Evolutionary conservation across 139 green algal genomes (phyloP), one percentile per base, ranked within the genome.

Genomic region (Chlorella sp.): DNA sequence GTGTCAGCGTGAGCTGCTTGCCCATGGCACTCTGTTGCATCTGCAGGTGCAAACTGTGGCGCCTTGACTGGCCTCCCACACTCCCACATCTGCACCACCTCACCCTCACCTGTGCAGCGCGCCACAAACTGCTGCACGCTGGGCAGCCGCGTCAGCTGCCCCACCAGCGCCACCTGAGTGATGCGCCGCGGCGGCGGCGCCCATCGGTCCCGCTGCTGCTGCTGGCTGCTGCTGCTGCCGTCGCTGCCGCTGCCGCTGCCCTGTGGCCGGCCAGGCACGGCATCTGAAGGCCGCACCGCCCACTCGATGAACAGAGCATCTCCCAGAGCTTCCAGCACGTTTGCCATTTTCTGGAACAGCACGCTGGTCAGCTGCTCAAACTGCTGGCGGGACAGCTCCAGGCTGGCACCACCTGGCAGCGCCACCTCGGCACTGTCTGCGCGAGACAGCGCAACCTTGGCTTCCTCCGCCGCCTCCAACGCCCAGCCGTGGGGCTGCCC

Each of bases 141-240:
- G 0, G 91, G 92, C 85, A 96, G 90, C 40, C 90, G 83, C 3
- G 94, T 96, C 4, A 90, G 87, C 14, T 92, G 94, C 9, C 94
- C 94, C 40, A 97, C 94, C 32, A 97, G 86, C 80, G 95, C 86
- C 40, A 95, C 86, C n/a, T 90, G 91, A 5, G 86, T 93, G 69
- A 95, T 85, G 43, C 83, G 83, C 2, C 94, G 88, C 0, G 94
- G 93, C 26, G 91, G 91, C 1, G 93, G 85, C 4, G 90, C 90
- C 72, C 89, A 95, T 48, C 67, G 14, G 75, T 80, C 54, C 28
- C 41, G 54, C 83, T 58, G 48, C 46, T 70, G 26, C 60, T 73
- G 80, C 32, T 65, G 62, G 67, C 65, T 73, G 43, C 7, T 73
- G 44, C 40, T 72, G 80, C 80, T 69, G 83, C 72, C 69, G 73